Conservation (phyloP, 2,329 filamentous ascomycete genomes). For the Epichloe aotearoae region DNA sequence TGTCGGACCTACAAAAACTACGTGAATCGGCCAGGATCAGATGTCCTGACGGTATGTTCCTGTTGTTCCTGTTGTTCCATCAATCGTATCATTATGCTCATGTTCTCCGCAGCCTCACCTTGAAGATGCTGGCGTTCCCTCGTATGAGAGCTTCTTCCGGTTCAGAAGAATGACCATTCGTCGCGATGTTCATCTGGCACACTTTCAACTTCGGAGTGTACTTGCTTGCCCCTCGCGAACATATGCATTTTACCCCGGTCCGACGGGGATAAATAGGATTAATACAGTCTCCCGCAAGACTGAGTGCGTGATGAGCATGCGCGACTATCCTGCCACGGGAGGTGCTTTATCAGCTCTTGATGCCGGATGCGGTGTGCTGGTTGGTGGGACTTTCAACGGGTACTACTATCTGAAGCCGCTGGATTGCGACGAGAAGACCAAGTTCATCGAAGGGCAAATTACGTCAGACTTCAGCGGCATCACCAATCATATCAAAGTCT, state of each 20-base stretch:
- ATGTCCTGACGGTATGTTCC: conserved; percentile 33
- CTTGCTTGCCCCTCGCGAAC: conserved; percentile 43
- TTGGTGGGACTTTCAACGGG: conserved; percentile 46
- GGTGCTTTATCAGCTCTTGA: conserved; percentile 37
- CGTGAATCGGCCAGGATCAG: conserved; percentile 35
- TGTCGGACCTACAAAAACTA: conserved; percentile 42
- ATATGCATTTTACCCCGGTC: conserved; percentile 43
- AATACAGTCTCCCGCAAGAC: conserved; percentile 34
- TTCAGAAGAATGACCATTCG: conserved; percentile 45
- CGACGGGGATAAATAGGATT: conserved; percentile 35
- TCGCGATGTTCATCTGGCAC: conserved; percentile 40
- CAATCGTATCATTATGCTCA: background rate
- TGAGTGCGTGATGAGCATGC: conserved; percentile 32
- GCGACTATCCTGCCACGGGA: conserved; percentile 21
- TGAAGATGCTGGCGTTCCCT: conserved; percentile 19
- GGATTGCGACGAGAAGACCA: conserved; percentile 23
- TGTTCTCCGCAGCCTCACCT: conserved; percentile 3
- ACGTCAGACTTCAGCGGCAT: conserved; percentile 40
- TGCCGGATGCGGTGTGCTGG: conserved; percentile 39
- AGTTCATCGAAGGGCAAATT: conserved; percentile 31
- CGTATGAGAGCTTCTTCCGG: conserved; percentile 38
- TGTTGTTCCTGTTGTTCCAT: conserved; percentile 15
- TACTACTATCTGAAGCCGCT: conserved; percentile 38
- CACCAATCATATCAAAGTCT: conserved; percentile 51
- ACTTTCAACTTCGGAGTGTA: conserved; percentile 54